Evolutionary conservation across 305 asterid species (phyloP).

Genomic region (Rubia peregrina): DNA sequence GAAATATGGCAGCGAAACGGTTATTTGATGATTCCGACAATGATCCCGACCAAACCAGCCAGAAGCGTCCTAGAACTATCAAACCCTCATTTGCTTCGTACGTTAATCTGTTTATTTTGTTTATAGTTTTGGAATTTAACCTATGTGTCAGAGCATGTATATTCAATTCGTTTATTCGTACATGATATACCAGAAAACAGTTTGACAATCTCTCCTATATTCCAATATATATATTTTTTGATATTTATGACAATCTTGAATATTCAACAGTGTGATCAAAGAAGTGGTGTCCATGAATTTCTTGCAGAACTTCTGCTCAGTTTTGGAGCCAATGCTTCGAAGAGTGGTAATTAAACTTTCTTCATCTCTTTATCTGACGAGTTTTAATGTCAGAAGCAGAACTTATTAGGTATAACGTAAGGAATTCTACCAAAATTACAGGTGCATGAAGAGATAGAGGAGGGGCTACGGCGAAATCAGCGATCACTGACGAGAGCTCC

Average conservation of each 20-base stretch:
- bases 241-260: background rate
- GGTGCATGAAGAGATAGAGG: slow-evolving; percentile 66
- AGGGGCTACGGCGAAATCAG: slow-evolving; percentile 32
- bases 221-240: no score
- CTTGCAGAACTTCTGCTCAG: slow-evolving; percentile 43
- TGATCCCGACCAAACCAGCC: slow-evolving; percentile 32
- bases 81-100: slow-evolving; percentile 57
- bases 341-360: slow-evolving; percentile 42
- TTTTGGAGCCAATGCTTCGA: slow-evolving; percentile 73
- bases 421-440: slow-evolving; percentile 4
- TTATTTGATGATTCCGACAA: slow-evolving; percentile 24
- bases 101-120: background rate
- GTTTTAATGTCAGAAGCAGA: background rate
- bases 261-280: slow-evolving; percentile 38
- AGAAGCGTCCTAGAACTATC: slow-evolving; percentile 32
- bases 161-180: no score
- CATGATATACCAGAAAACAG: no score
- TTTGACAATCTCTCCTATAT: no score
- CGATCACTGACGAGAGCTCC: slow-evolving; percentile 32
- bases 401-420: no score
- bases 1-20: slow-evolving; percentile 57
- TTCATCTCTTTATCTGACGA: background rate
- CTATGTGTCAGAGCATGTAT: background rate
- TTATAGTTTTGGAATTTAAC: no score
- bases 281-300: slow-evolving; percentile 50